Conservation (phyloP, 371 early-diverging fungal species). For the Mortierella sp. region DNA sequence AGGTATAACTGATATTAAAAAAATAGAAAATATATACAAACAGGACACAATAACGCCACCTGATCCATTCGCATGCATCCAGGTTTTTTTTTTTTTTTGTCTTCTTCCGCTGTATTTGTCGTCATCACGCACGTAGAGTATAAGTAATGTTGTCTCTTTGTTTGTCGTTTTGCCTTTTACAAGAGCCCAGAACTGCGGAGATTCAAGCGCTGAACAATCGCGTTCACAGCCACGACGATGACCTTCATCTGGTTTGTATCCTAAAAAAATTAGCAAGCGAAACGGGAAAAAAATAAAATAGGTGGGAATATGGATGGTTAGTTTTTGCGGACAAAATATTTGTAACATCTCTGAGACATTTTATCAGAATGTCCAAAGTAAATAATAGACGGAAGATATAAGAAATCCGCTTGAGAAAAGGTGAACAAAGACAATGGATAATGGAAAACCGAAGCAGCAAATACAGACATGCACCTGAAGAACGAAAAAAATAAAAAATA, state of each 20-base stretch:
- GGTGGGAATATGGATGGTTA: background rate
- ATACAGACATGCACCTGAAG: no score
- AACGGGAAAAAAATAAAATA: background rate
- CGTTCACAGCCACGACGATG: slow-evolving; percentile 58
- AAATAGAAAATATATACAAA: no score
- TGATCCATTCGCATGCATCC: no score
- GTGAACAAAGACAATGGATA: no score
- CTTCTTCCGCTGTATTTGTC: background rate
- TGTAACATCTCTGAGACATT: no score
- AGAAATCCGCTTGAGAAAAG: no score
- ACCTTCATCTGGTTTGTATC: slow-evolving; percentile 61
- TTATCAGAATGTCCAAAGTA: no score
- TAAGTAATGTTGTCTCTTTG: background rate
- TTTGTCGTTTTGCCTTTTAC: slow-evolving; percentile 17
- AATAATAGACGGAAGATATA: background rate
- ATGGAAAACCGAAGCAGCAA: no score
- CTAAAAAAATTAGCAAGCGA: slow-evolving; percentile 28
- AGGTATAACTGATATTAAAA: no score
- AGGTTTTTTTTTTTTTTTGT: slow-evolving; percentile 3
- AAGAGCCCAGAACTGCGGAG: slow-evolving; percentile 55
- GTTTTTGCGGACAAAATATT: background rate
- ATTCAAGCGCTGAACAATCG: slow-evolving; percentile 58
- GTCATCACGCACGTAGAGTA: no score
- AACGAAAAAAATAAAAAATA: background rate
- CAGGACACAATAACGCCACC: no score